phyloP scores from a whole-genome alignment of 257 asterid species.

The Solanum arcanum region DNA sequence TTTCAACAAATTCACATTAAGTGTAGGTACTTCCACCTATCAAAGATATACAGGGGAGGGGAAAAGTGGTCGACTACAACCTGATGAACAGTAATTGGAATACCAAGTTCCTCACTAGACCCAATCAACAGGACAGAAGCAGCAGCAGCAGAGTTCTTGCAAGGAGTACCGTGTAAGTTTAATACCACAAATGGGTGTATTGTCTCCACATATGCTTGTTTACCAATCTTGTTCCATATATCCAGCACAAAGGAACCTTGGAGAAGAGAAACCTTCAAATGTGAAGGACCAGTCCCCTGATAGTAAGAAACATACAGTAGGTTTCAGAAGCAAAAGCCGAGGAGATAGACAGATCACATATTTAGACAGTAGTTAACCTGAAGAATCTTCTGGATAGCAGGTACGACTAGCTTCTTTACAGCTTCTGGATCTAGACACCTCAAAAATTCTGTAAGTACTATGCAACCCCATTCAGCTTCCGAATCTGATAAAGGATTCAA shows the following conservation, averaged over 20 bases:
- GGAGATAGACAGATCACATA: not conserved
- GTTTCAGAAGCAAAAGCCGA: not conserved
- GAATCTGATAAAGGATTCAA: slow-evolving; percentile 52
- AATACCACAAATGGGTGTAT: slow-evolving; percentile 81
- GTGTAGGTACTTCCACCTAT: not conserved
- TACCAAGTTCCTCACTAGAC: slow-evolving; percentile 94
- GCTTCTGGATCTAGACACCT: slow-evolving; percentile 58
- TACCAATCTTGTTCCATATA: slow-evolving; percentile 73
- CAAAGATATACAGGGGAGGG: not conserved
- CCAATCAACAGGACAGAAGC: slow-evolving; percentile 88
- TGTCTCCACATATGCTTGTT: slow-evolving; percentile 67
- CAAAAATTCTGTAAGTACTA: slow-evolving; percentile 64
- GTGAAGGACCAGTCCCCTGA: slow-evolving; percentile 76
- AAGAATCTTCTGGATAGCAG: slow-evolving; percentile 77
- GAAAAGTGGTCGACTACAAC: slow-evolving; percentile 15
- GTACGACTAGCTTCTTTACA: slow-evolving; percentile 47
- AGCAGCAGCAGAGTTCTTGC: slow-evolving; percentile 67
- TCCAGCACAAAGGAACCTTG: slow-evolving; percentile 96
- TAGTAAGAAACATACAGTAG: slow-evolving; percentile 6
- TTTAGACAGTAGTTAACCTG: slow-evolving; percentile 47
- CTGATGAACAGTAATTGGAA: slow-evolving; percentile 93
- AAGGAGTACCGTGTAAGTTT: slow-evolving; percentile 61
- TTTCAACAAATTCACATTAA: not conserved
- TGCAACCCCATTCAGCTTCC: slow-evolving; percentile 83
- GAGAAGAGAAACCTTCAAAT: slow-evolving; percentile 92